phyloP scores from a whole-genome alignment of 768 basidiomycete species.

The Stropharia rugosoannulata region DNA sequence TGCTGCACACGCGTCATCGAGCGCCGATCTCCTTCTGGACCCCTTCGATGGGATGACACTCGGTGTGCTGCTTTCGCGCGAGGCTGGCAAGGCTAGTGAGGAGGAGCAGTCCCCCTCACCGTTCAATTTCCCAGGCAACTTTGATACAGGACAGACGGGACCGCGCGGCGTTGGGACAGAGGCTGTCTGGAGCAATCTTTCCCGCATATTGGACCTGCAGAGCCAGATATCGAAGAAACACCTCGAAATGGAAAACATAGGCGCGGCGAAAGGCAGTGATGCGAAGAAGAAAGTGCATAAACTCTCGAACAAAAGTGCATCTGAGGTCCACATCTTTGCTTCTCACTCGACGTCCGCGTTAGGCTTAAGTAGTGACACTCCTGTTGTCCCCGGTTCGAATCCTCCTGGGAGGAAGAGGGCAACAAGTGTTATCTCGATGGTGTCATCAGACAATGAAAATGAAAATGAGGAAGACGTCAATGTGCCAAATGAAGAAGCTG shows the following conservation, averaged over 20 bases:
- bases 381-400: conserved; percentile 14
- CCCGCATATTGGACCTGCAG: conserved; percentile 69
- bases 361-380: conserved; percentile 7
- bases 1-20: not conserved
- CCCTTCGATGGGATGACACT: conserved; percentile 29
- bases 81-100: conserved; percentile 11
- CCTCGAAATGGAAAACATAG: conserved; percentile 71
- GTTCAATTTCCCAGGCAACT: conserved; percentile 10
- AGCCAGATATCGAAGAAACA: conserved; percentile 73
- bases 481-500: conserved; percentile 53
- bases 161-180: conserved; percentile 15
- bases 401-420: conserved; percentile 12
- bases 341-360: conserved; percentile 7
- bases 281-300: conserved; percentile 36
- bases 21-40: conserved; percentile 21
- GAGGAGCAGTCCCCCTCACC: conserved; percentile 15
- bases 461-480: conserved; percentile 50
- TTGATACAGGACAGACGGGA: conserved; percentile 8
- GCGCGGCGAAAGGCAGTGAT: conserved; percentile 32
- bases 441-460: conserved; percentile 27
- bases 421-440: conserved; percentile 22
- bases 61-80: conserved; percentile 24
- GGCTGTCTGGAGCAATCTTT: conserved; percentile 62
- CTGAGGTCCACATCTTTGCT: conserved; percentile 2
- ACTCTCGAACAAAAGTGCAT: conserved; percentile 9